These are phyloP conservation scores for Erodium texanum DNA, from an alignment of 441 rosid genomes.

Conservation along the genomic window DNA sequence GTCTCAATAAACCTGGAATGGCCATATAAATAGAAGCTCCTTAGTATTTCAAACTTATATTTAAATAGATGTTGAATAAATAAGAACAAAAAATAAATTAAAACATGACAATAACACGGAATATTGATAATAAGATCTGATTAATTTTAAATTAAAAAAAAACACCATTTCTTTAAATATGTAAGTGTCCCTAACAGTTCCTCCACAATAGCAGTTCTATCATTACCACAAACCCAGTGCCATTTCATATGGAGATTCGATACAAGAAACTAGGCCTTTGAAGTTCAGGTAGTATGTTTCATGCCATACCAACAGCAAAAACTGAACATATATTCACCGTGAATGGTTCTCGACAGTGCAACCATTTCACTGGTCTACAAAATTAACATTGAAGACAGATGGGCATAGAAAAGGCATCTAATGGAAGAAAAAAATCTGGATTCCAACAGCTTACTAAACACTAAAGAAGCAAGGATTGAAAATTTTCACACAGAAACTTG, in stretches of 20 bases:
- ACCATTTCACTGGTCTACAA: background rate
- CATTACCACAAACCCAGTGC: background rate
- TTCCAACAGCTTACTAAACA: background rate
- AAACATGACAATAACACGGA: background rate
- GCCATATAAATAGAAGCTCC: background rate
- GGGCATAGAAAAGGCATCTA: background rate
- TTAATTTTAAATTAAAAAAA: background rate
- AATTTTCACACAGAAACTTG: background rate
- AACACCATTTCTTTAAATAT: background rate
- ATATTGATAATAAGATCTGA: background rate
- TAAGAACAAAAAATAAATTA: background rate
- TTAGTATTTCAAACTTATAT: background rate
- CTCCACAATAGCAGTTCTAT: background rate
- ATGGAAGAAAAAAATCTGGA: background rate
- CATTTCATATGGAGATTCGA: background rate
- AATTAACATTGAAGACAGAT: background rate
- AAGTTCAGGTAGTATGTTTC: background rate
- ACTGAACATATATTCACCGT: background rate
- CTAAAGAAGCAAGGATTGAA: background rate
- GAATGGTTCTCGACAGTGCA: background rate
- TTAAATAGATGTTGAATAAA: background rate
- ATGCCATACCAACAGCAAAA: background rate
- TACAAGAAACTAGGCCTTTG: background rate
- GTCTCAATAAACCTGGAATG: slow-evolving; percentile 66
- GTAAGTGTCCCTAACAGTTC: background rate